Evolutionary conservation across 345 rosid species (phyloP), one percentile per base, ranked within the genome.

Genomic region (Turritis glabra): DNA sequence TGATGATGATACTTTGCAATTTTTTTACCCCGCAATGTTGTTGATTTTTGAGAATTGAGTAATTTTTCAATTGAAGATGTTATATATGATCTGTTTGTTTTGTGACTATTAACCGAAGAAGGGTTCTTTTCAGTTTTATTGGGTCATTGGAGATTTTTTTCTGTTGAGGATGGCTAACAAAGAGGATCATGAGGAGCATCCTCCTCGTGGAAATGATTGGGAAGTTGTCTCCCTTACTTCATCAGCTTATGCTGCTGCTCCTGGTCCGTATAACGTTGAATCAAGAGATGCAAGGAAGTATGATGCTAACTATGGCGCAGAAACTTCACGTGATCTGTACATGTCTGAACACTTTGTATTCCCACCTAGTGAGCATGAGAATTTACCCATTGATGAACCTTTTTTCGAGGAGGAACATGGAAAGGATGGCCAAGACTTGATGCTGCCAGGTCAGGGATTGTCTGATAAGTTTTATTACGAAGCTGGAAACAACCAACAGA

Each of bases 171-270:
- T 94, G 97, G 85, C 84, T 3, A 79, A 78, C 69, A 87, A 85
- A 47, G 85, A 78, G 55, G 90, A 74, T 32, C 67, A 52, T 50
- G 84, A 80, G 62, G 89, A 73, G 56, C 80, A 73, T 66, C 62
- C 38, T 67, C 78, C 48, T 68, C 81, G 85, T 19, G 94, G 92
- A 66, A 87, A 83, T 55, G 98, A 92, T 64, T 96, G 98, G 98
- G 99, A 96, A 83, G 97, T 96, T 17, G 95, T 96, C 7, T 87
- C 96, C 2, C 90, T 96, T 21, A 90, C 99, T 25, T 95, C 96
- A 61, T 96, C 99, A 9, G 76, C 98, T 21, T 96, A 96, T 73
- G 95, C 91, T 76, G 96, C 98, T 73, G 79, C 95, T 78, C 93
- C 98, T 47, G 86, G 96, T 83, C 89, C 98, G 0, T 59, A 67